Evolutionary conservation across 2,329 filamentous ascomycete species (phyloP), one percentile per base, ranked within the genome.

Genomic region (Macrophomina phaseolina): DNA sequence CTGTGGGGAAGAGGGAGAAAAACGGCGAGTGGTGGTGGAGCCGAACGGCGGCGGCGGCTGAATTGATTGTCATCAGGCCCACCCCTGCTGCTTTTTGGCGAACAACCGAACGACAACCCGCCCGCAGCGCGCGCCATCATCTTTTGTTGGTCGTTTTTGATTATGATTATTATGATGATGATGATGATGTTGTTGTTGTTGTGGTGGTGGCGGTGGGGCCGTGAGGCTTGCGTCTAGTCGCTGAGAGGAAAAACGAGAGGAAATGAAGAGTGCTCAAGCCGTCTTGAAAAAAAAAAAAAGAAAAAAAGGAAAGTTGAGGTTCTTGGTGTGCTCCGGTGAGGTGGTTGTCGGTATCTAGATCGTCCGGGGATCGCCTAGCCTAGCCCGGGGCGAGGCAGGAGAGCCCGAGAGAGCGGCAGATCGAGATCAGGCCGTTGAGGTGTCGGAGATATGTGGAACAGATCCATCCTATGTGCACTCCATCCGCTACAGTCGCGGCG

Each of bases 401-500:
- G 55, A 58, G 42, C 36, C 55, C 34, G 36, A 45, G 30, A 18
- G 40, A 6, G n/a, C 14, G 18, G 58, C 58, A 58, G 34, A 58
- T 58, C 53, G 42, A 9, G 38, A 32, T 23, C 18, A 8, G 55
- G 36, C 30, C 42, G 28, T n/a, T n/a, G 30, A 40, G 38, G 5
- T 32, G 16, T 34, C 32, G 32, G 40, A 36, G 58, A 49, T 36
- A 42, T 16, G 32, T 61, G 56, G 40, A 46, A 45, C 55, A 18
- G 14, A 36, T 40, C 34, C 34, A 42, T 56, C 55, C 4, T 16
- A 28, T 18, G n/a, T 16, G 23, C 23, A 23, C 23, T 23, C 23
- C 23, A 3, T n/a, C 58, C 58, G 30, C 45, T 38, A 18, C 45
- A 62, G 45, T 49, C 58, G 55, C 58, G 58, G 58, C 58, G 58